Evolutionary conservation across 306 rosid species (phyloP), one percentile per base, ranked within the genome.

Genomic region (Sechiopsis laciniata): DNA sequence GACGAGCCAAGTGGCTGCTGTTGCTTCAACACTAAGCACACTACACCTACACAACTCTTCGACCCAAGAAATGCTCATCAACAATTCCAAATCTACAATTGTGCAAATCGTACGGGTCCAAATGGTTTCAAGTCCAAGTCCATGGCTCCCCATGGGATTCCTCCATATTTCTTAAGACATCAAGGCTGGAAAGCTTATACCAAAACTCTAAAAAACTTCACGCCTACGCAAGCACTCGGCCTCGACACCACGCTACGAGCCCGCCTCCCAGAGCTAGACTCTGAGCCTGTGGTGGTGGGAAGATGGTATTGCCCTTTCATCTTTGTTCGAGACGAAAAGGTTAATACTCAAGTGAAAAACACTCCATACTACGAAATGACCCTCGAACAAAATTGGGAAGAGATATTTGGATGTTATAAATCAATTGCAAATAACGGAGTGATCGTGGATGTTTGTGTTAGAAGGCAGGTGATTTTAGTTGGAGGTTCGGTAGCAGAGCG

Each of bases 251-350:
- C 80, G 8, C 89, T 89, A 9, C 83, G 91, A 1, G 61, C 77
- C 3, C 54, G 54, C 42, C 77, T 74, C 68, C 90, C 91, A 0
- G 76, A 71, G 1, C 77, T 76, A 80, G 73, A 2, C 77, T 76
- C 48, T 8, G 50, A 77, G 20, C 10, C 74, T 22, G 77, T 84
- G 57, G 78, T 51, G 73, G 86, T 91, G 14, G 97, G 95, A 20
- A 88, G 80, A 70, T 88, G 95, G 95, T 83, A 90, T 26, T 67
- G 83, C 58, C 97, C 95, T 74, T 84, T 88, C 48, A 71, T 85
- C 80, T 88, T 88, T 37, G 22, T 90, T 51, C 84, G 75, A 82
- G 97, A 87, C 74, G 81, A 87, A 71, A 80, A 80, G 56, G 29
- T 84, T 77, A 83, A 68, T 55, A 79, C 87, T 61, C 86, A 85